Evolutionary conservation across 2,329 filamentous ascomycete genomes (phyloP).

Genomic region (Arachnomyces sp.): DNA sequence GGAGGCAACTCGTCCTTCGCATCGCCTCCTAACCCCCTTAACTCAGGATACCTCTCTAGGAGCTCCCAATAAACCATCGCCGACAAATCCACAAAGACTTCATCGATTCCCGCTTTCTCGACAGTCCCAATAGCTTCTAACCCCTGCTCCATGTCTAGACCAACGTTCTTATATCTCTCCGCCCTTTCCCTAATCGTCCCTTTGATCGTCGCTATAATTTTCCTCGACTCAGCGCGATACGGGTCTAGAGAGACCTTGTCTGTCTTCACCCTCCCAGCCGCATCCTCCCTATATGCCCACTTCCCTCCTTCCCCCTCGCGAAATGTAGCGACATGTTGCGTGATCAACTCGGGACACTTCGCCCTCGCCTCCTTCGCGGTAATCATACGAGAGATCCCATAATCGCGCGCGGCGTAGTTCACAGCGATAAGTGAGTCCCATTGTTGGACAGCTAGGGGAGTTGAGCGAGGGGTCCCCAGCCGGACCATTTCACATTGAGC

Average conservation of each 20-base stretch:
- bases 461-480: conserved; percentile 62
- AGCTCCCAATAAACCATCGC: conserved; percentile 70
- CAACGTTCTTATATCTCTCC: conserved; percentile 4
- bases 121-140: conserved; percentile 36
- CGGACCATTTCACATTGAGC: conserved; percentile 92
- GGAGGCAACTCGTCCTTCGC: conserved; percentile 61
- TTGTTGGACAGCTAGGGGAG: conserved; percentile 87
- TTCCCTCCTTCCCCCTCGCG: conserved; percentile 73
- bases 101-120: conserved; percentile 92
- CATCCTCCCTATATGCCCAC: conserved; percentile 85
- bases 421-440: conserved; percentile 93
- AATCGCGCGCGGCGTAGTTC: conserved; percentile 83
- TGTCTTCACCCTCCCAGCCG: conserved; percentile 67
- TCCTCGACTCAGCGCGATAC: conserved; percentile 75
- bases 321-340: conserved; percentile 93
- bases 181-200: conserved; percentile 52
- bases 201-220: conserved; percentile 72
- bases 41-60: conserved; percentile 66
- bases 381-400: conserved; percentile 71
- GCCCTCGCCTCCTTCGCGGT: conserved; percentile 74
- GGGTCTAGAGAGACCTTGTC: conserved; percentile 94
- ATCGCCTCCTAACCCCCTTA: conserved; percentile 54
- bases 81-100: conserved; percentile 89
- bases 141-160: conserved; percentile 8
- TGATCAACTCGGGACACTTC: conserved; percentile 71